Evolutionary conservation across 306 rosid species (phyloP), one percentile per base, ranked within the genome.

Genomic region (Sindora glabra): DNA sequence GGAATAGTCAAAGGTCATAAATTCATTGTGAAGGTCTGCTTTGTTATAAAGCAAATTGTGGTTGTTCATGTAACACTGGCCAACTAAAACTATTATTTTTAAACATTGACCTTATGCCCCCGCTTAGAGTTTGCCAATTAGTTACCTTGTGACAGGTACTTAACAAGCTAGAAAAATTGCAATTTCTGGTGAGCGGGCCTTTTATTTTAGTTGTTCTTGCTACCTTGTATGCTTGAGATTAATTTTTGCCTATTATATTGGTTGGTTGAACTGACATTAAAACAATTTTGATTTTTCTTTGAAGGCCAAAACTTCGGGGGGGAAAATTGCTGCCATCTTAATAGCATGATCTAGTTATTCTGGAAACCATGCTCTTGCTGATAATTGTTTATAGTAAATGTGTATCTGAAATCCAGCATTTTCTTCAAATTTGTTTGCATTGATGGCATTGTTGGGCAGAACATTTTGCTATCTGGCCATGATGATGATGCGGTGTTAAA

Each of bases 381-480:
- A 32, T 14, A 29, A 49, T 29, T 21, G 14, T 37, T 57, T 12
- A 12, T 56, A 8, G 45, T 15, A 39, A 8, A 39, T 60, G 42
- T 37, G 24, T 44, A 29, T 63, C 47, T 63, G 60, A 62, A 54
- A 74, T 27, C 34, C 19, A 69, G 51, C 39, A 59, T n/a, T n/a
- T 42, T 18, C 19, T 18, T 27, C 70, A 36, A 45, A 58, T 32
- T 59, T 78, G 38, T 25, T 64, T 75, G 48, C 50, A 8, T 51
- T 49, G 68, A 41, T 48, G 57, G 40, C 59, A 49, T 54, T 71
- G 30, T 48, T 74, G 60, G 52, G 23, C 75, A 85, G 88, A 81
- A 76, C 69, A 85, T 84, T 69, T 71, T 84, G 71, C 74, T 74
- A 37, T 71, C 81, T 30, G 57, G 71, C 69, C 70, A 30, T 15